Percentiles rank a stretch among this genome's conserved stretches.
phyloP scores from a whole-genome alignment of 1,284 basidiomycete genomes.

The Farysia itapuensis region DNA sequence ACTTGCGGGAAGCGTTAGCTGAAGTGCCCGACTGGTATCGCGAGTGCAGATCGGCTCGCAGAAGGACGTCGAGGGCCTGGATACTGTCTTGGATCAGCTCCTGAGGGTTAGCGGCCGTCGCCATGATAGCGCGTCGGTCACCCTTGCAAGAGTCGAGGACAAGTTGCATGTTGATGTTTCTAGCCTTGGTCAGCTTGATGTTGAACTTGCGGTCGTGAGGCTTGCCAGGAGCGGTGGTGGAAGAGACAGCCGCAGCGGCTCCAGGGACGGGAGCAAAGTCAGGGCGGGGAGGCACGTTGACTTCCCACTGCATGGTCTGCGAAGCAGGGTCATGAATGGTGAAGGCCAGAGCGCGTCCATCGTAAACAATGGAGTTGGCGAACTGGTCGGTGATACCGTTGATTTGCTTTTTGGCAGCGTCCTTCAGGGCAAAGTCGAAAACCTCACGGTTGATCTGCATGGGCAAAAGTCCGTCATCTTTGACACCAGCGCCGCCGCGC shows the following conservation, averaged over 20 bases:
- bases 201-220: conserved; percentile 14
- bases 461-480: conserved; percentile 4
- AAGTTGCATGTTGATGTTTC: conserved; percentile 13
- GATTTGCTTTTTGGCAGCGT: conserved; percentile 1
- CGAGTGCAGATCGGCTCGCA: conserved; percentile 8
- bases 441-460: conserved; percentile 8
- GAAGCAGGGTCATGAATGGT: conserved; percentile 4
- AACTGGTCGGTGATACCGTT: conserved; percentile 20
- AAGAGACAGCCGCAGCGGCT: background rate
- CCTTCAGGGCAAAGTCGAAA: conserved; percentile 5
- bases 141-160: conserved; percentile 22
- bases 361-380: conserved; percentile 14
- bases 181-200: conserved; percentile 19
- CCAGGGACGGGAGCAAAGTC: conserved; percentile 4
- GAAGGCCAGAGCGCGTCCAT: conserved; percentile 28
- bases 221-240: conserved; percentile 1
- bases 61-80: conserved; percentile 32
- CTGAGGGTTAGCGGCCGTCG: conserved; percentile 17
- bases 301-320: conserved; percentile 10
- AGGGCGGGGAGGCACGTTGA: conserved; percentile 20
- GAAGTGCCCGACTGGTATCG: conserved; percentile 19
- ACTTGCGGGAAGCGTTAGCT: conserved; percentile 29
- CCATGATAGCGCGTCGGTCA: conserved; percentile 26
- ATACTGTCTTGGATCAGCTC: conserved; percentile 16
- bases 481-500: background rate